Evolutionary conservation across 2,329 filamentous ascomycete genomes (phyloP), one percentile per base, ranked within the genome.

Genomic region (Alternaria hordeiaustralica): DNA sequence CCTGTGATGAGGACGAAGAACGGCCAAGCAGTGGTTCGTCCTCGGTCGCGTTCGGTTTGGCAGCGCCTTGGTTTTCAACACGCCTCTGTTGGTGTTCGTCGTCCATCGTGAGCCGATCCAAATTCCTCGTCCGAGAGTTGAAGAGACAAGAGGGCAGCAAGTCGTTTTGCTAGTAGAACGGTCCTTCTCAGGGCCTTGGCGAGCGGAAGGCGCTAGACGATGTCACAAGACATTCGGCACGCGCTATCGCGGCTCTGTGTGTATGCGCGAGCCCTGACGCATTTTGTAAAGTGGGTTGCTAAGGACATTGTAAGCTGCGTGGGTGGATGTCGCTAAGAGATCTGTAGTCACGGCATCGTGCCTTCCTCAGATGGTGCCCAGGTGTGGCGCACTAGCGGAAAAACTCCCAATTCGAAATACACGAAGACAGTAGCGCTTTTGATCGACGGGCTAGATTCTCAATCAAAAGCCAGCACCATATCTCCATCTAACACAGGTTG

Each of bases 21-120:
- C 54, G 68, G n/a, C 41, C 61, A 20, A 78, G 65, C 18, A 78
- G 68, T 28, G 76, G 76, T 50, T 76, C 69, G 18, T 66, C 68
- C 55, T 78, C 76, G 11, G 56, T n/a, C 46, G 63, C 33, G 33
- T 58, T 66, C 36, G 62, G 33, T 54, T 71, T 72, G 30, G 61
- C 65, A 30, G 58, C 57, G 45, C 63, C 67, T 50, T 66, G 53
- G 20, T 20, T 36, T 28, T 12, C 49, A 25, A 30, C 23, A 26
- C 25, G 45, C 28, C 41, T 28, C 12, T n/a, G 36, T 21, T n/a
- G 23, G 20, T 33, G 53, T 28, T 25, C 5, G 12, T 61, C 45
- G 25, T 61, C 53, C 58, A 61, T 61, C 8, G 7, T 23, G 30
- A 44, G 4, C 11, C 20, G 11, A 44, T 23, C 25, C 25, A 13